Percentiles rank a stretch among this genome's conserved stretches.
Evolutionary conservation across 306 rosid genomes (phyloP).

Genomic region (Clitoria ternatea): DNA sequence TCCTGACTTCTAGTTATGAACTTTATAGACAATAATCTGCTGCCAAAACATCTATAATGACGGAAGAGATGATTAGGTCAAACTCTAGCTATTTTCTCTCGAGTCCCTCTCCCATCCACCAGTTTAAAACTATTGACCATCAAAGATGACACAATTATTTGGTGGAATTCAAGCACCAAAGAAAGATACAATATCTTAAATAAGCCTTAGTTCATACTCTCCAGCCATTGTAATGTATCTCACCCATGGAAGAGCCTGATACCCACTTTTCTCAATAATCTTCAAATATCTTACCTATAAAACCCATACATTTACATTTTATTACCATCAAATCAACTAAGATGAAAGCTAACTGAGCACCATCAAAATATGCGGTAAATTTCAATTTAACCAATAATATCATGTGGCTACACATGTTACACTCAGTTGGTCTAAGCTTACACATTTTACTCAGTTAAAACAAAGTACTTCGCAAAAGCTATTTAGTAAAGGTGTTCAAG

Average conservation of each 20-base stretch:
- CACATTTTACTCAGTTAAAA: not conserved
- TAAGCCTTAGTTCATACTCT: constrained; percentile 89
- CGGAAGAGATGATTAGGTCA: constrained; percentile 32
- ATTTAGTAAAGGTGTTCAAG: too few relatives aligned
- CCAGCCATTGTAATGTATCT: constrained; percentile 99
- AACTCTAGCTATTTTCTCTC: constrained; percentile 19
- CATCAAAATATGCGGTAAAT: not conserved
- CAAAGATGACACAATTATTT: constrained; percentile 5
- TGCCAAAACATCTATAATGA: constrained; percentile 26
- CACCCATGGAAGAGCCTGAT: constrained; percentile 99
- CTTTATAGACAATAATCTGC: constrained; percentile 31
- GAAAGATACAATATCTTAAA: constrained; percentile 37
- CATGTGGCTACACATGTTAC: not conserved
- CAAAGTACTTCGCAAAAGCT: not conserved
- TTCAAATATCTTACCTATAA: constrained; percentile 87
- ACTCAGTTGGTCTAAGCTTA: not conserved
- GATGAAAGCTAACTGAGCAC: not conserved
- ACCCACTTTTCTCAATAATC: constrained; percentile 95
- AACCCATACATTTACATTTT: constrained; percentile 20
- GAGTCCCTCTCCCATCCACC: constrained; percentile 24
- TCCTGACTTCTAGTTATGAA: constrained; percentile 15
- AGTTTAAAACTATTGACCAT: constrained; percentile 17
- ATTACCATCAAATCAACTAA: not conserved
- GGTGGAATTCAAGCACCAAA: constrained; percentile 23
- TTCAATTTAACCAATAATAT: not conserved